Evolutionary conservation across 306 rosid genomes (phyloP), one percentile per base, ranked within the genome.

Genomic region (Sicyos edulis): DNA sequence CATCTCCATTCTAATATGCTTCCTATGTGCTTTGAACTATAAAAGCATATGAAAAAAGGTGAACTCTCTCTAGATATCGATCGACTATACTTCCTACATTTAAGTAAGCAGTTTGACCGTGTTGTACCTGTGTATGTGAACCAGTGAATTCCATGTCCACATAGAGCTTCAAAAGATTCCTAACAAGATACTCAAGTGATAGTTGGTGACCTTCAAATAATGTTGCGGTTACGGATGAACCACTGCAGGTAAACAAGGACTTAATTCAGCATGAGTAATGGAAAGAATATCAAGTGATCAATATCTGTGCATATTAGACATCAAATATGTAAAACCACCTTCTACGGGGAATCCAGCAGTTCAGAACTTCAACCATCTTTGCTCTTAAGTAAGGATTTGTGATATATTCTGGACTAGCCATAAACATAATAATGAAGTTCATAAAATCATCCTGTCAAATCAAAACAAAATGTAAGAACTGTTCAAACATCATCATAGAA

Each of bases 81-180:
- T 15, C 42, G 55, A 5, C 66, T 72, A 58, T 34, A n/a, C 15
- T 64, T 72, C 51, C 60, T 17, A 73, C 42, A 45, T 40, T 58
- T 72, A 54, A 16, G 53, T 14, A 2, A n/a, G 32, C 40, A 21
- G 45, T 26, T 47, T 24, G 6, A 44, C 50, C 32, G 0, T 52
- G 59, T 34, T 29, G 62, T 70, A 87, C 99, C 97, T 95, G 99
- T 2, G 92, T 95, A 81, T 95, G 99, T 76, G 99, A 87, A 77
- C 99, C 99, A 65, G 99, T 95, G 81, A 95, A 87, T 85, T 95
- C 99, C 47, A 95, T 95, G 90, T 95, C 99, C 12, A 95, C 99
- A 77, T 95, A 95, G 32, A 95, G 95, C 84, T 89, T 95, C 82
- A 95, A 87, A 69, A 95, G 97, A 79, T 95, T 95, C 83, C 83